Base-by-base conservation (phyloP, 2,329 filamentous ascomycete genomes). In the Pyrenophora tritici-repentis region DNA sequence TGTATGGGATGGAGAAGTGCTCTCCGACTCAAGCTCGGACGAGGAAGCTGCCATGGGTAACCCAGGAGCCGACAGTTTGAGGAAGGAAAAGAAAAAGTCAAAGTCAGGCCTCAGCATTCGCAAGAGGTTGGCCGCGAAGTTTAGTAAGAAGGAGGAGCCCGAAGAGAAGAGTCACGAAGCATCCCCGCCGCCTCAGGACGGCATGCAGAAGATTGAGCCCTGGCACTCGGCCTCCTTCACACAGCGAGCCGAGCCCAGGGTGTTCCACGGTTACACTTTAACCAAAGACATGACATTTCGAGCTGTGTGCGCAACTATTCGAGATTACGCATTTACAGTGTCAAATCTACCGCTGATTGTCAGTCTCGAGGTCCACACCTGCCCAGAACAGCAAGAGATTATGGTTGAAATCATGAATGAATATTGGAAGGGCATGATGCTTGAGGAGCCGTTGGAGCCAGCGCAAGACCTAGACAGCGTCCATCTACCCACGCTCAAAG, bases 401-500 rank as follows among this genome's bases (percentile, higher is more conserved):
- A 97, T 97, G 90, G 92, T 96, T 9, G 83, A 89, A 48, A 96
- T 97, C 57, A 97, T 99, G 88, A 86, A 86, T 59, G 86, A 96
- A 61, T 88, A 90, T 58, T 99, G 92, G 91, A 83, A 82, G 34
- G 86, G 83, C 0, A 76, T 88, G 63, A 79, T 97, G 5, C 79
- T 97, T 9, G 86, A 90, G 76, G 32, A 80, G 75, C 84, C 71
- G 6, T 53, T 68, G 6, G 66, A 71, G 39, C 62, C 72, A 9
- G 52, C 58, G 0, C 56, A 65, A 20, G 39, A 53, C 7, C 53
- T 68, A 78, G 85, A 78, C 7, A 62, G 72, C 4, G 82, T 93
- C 20, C 88, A 90, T 0, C 82, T 84, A 26, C 85, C 96, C 0
- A 63, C 69, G 0, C 56, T 78, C n/a, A 83, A 84, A 12, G 84